Conservation (phyloP, 2,329 filamentous ascomycete genomes). For the Sarocladium oryzae region DNA sequence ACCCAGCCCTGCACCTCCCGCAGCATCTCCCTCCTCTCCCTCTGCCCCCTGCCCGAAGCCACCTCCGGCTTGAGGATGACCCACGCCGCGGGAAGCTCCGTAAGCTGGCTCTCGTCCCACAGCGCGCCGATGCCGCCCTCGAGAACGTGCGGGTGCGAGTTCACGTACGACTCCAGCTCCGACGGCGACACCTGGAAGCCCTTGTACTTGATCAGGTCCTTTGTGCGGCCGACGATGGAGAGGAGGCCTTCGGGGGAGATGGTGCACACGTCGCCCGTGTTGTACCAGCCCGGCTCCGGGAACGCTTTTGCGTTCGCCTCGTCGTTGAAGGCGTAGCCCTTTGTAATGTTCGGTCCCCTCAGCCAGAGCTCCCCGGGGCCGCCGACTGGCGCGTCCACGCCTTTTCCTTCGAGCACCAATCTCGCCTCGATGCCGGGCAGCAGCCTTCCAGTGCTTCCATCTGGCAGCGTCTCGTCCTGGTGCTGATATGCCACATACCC, state of each 20-base stretch:
- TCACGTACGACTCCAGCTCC: conserved; percentile 29
- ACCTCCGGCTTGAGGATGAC: conserved; percentile 25
- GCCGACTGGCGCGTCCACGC: conserved; percentile 27
- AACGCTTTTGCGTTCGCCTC: conserved; percentile 31
- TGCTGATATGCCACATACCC: conserved; percentile 36
- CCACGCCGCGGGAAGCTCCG: conserved; percentile 32
- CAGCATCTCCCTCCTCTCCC: conserved; percentile 17
- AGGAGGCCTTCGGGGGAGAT: conserved; percentile 25
- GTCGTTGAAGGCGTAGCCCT: conserved; percentile 33
- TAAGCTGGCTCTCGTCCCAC: conserved; percentile 31
- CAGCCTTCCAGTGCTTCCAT: conserved; percentile 28
- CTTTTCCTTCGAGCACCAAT: conserved; percentile 30
- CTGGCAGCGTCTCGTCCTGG: conserved; percentile 22
- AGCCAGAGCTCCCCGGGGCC: conserved; percentile 37
- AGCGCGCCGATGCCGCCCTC: conserved; percentile 28
- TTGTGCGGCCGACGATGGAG: conserved; percentile 31
- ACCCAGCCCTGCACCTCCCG: conserved; percentile 24
- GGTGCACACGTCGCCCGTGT: conserved; percentile 38
- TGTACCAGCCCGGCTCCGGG: conserved; percentile 33
- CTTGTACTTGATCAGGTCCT: conserved; percentile 37
- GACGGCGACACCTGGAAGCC: conserved; percentile 33
- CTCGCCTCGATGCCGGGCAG: conserved; percentile 32
- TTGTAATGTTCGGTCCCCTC: conserved; percentile 35
- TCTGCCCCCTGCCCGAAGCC: neutral
- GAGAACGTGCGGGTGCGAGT: conserved; percentile 28